Evolutionary conservation across 768 basidiomycete species (phyloP), one percentile per base, ranked within the genome.

Genomic region (Tricholoma bakamatsutake): DNA sequence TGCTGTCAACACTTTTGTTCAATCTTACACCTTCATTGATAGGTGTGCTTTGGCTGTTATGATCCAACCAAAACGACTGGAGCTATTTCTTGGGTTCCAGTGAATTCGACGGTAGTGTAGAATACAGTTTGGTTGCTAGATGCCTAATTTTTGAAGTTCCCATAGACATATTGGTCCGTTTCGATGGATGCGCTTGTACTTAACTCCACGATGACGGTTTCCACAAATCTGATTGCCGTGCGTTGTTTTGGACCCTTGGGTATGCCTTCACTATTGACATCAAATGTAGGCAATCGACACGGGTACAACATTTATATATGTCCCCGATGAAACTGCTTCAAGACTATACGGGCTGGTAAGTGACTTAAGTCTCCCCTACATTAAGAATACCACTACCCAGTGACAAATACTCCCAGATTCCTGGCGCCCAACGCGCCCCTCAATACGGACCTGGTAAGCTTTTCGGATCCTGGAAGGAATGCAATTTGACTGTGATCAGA

Each of bases 281-380:
- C 17, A 34, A 24, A 4, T 31, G 7, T 54, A 86, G 84, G 82
- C 84, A 17, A 76, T 88, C 56, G 87, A 88, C 62, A 84, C 84
- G 0, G 85, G 87, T 30, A 85, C 84, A 3, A 81, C 84, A 28
- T 70, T 86, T 27, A 80, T 87, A 55, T 87, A 87, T 66, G 56
- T 84, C 5, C 82, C 84, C 1, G 64, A 69, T 37, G 47, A 62
- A 0, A 58, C 80, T 28, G 80, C 76, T 5, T 50, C 63, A 2
- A 59, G 67, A 8, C 74, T 88, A 56, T 88, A 87, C 66, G 52
- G 60, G 2, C 59, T 64, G 61, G 81, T 79, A 27, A 50, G n/a
- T n/a, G n/a, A n/a, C n/a, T n/a, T n/a, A n/a, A n/a, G 71, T 47
- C 28, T 8, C 11, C 2, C 1, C 6, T 30, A 31, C 21, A 3